phyloP scores from a whole-genome alignment of 176 grass and related monocot species.

The Hyparrhenia diplandra region DNA sequence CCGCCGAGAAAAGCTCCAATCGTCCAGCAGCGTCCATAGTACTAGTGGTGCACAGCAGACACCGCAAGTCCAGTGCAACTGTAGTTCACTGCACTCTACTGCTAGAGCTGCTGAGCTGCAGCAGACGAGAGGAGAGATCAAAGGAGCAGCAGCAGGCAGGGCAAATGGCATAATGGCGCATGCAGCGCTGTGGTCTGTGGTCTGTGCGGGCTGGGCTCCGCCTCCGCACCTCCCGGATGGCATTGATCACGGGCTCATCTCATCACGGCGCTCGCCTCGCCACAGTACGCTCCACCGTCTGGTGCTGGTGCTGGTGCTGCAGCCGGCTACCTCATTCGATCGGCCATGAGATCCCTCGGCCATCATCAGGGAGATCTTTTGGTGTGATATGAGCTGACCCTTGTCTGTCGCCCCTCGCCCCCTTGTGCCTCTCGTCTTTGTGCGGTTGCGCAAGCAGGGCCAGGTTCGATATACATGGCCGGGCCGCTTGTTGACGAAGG shows the following conservation, averaged over 20 bases:
- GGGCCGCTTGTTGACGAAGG: background rate
- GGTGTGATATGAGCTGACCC: conserved; percentile 34
- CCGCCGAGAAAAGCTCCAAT: conserved; percentile 7
- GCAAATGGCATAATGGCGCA: conserved; percentile 45
- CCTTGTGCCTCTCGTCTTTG: background rate
- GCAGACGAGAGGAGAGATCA: background rate
- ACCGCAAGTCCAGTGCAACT: background rate
- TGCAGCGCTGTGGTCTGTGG: conserved; percentile 15
- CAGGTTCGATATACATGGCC: background rate
- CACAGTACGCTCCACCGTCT: conserved; percentile 27
- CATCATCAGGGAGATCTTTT: conserved; percentile 44
- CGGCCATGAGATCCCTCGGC: conserved; percentile 31
- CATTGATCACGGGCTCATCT: conserved; percentile 15
- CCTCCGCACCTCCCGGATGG: conserved; percentile 1
- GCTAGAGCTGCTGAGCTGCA: background rate
- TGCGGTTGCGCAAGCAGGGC: background rate
- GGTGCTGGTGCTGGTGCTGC: background rate
- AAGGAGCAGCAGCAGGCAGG: background rate
- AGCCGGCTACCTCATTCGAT: conserved; percentile 18
- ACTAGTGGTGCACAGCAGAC: background rate
- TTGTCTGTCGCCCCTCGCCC: too few relatives aligned
- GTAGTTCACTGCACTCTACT: background rate
- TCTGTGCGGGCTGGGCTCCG: too few relatives aligned
- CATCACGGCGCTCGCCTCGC: background rate
- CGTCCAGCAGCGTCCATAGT: background rate